A percentile compares a stretch with the other conserved stretches of the same genome.
Evolutionary conservation across 305 asterid genomes (phyloP).

Genomic region (Rubia peregrina): DNA sequence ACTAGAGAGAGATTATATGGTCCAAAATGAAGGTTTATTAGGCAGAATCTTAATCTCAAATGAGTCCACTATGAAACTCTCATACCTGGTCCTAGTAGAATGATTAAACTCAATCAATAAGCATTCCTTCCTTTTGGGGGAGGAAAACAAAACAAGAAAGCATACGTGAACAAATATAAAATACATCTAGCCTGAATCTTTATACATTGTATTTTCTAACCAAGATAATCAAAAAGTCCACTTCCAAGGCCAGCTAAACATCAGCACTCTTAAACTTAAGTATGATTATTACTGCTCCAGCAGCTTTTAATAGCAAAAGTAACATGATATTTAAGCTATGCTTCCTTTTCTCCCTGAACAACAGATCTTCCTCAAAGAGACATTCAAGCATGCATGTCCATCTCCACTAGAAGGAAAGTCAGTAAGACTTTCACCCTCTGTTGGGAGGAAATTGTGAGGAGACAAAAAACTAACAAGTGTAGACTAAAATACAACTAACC

Average conservation of each 20-base stretch:
- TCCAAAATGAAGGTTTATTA: neutral
- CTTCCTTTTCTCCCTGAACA: neutral
- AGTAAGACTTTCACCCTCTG: too few species aligned
- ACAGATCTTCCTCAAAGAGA: neutral
- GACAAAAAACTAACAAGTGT: too few species aligned
- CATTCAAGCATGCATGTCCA: neutral
- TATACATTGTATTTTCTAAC: neutral
- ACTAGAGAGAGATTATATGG: neutral
- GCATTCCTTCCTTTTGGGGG: neutral
- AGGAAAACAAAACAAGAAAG: neutral
- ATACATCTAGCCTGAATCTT: neutral
- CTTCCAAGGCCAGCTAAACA: neutral
- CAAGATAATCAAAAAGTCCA: neutral
- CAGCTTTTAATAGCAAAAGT: too few species aligned
- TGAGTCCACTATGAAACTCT: neutral
- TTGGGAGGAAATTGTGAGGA: too few species aligned
- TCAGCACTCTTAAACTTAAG: neutral
- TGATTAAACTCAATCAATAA: neutral
- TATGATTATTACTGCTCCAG: too few species aligned
- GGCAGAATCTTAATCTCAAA: neutral
- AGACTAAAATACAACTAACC: neutral
- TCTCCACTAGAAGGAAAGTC: neutral
- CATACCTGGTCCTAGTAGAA: neutral
- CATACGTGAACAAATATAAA: neutral
- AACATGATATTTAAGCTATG: neutral